phyloP scores from a whole-genome alignment of 164 flowering plant genomes.

The Vitis riparia region DNA sequence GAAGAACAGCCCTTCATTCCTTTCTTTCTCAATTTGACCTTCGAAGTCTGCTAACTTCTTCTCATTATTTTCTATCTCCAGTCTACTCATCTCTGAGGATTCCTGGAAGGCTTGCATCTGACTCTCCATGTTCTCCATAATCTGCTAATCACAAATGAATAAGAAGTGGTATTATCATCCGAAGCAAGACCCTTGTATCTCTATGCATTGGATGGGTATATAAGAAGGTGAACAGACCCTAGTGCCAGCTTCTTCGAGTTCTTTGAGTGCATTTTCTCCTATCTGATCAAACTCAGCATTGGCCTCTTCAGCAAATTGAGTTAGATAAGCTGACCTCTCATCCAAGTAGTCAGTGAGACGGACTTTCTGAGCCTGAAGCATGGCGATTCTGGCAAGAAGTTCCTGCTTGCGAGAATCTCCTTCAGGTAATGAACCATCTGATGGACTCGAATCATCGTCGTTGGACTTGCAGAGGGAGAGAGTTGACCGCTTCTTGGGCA shows the following conservation, averaged over 20 bases:
- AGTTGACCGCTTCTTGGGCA: constrained; percentile 20
- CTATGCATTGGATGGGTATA: constrained; percentile 8
- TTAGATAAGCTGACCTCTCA: constrained; percentile 66
- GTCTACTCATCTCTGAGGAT: constrained; percentile 45
- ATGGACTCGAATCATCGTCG: constrained; percentile 26
- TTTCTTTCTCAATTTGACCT: constrained; percentile 53
- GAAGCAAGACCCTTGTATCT: constrained; percentile 5
- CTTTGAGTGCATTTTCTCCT: constrained; percentile 75
- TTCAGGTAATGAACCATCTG: constrained; percentile 39
- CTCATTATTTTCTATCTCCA: constrained; percentile 63
- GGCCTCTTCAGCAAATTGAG: constrained; percentile 84
- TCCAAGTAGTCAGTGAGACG: constrained; percentile 80
- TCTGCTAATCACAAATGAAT: constrained; percentile 50
- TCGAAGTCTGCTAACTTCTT: constrained; percentile 58
- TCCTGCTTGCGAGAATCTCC: constrained; percentile 77
- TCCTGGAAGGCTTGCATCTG: constrained; percentile 79
- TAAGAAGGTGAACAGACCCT: constrained; percentile 47
- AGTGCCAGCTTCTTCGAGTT: constrained; percentile 67
- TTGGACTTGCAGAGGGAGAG: constrained; percentile 50
- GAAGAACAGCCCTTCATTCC: constrained; percentile 85
- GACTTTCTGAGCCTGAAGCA: constrained; percentile 81
- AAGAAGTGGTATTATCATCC: constrained; percentile 13
- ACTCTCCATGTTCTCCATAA: constrained; percentile 70
- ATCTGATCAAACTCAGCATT: constrained; percentile 72
- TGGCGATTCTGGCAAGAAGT: constrained; percentile 66